Percentiles rank a stretch among this genome's conserved stretches.
Conservation (phyloP, 495 filamentous ascomycete species). For the Penicillium dipodomyicola region DNA sequence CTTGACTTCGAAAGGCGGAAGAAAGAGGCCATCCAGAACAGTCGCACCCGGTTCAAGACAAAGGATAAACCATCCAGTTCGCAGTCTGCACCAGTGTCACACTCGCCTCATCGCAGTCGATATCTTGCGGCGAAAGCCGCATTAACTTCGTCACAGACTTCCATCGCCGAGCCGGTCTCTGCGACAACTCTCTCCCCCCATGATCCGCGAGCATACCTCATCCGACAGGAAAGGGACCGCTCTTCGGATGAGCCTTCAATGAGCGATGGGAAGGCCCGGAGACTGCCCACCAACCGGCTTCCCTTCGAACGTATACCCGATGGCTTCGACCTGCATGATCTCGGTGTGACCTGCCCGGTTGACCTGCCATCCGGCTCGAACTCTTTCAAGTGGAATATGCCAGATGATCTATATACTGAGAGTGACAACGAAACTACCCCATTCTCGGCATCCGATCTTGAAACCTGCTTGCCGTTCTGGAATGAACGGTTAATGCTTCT, state of each 20-base stretch:
- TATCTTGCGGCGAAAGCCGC: slow-evolving; percentile 42
- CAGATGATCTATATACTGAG: slow-evolving; percentile 25
- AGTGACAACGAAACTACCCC: neutral
- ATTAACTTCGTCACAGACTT: slow-evolving; percentile 19
- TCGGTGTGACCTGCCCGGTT: slow-evolving; percentile 17
- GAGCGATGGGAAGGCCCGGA: slow-evolving; percentile 23
- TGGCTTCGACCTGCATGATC: slow-evolving; percentile 27
- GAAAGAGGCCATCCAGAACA: slow-evolving; percentile 34
- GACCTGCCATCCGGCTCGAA: slow-evolving; percentile 10
- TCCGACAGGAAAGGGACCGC: slow-evolving; percentile 27
- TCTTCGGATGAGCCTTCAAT: neutral
- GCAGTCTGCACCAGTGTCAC: slow-evolving; percentile 6
- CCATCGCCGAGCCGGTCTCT: neutral
- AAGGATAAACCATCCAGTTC: slow-evolving; percentile 5
- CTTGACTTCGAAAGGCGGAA: slow-evolving; percentile 46
- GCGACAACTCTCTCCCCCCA: slow-evolving; percentile 15
- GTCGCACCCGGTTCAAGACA: slow-evolving; percentile 22
- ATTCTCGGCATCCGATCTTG: slow-evolving; percentile 6
- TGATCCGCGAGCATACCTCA: slow-evolving; percentile 43
- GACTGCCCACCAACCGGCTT: slow-evolving; percentile 28
- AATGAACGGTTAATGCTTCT: slow-evolving; percentile 13
- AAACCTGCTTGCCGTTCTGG: slow-evolving; percentile 16
- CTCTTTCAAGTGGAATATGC: slow-evolving; percentile 5
- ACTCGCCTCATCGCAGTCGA: slow-evolving; percentile 37
- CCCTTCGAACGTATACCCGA: slow-evolving; percentile 41